phyloP scores from a whole-genome alignment of 371 early-diverging fungal genomes.

The Amoeboaphelidium protococcarum region DNA sequence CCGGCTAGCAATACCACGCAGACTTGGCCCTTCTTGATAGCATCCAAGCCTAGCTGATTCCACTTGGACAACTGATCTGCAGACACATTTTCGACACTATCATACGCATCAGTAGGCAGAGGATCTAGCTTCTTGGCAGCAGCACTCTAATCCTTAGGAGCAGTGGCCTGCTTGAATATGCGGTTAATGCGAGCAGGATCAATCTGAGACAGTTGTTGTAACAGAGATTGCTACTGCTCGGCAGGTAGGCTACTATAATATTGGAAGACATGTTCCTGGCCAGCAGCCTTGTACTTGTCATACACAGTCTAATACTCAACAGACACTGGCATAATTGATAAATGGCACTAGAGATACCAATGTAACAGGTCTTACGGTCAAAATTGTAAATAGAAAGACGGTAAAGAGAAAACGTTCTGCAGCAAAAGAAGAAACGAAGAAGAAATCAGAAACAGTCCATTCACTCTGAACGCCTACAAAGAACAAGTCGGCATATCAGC shows the following conservation, averaged over 20 bases:
- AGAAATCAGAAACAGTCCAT: no score
- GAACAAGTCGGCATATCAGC: no score
- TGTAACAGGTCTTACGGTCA: no score
- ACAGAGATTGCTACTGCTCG: slow-evolving; percentile 24
- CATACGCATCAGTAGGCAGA: slow-evolving; percentile 41
- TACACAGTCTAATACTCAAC: slow-evolving; percentile 13
- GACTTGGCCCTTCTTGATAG: slow-evolving; percentile 64
- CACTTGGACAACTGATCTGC: slow-evolving; percentile 31
- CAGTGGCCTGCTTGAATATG: slow-evolving; percentile 40
- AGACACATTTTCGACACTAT: slow-evolving; percentile 23
- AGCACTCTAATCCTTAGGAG: slow-evolving; percentile 15
- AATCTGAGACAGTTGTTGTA: slow-evolving; percentile 32
- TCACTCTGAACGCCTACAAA: no score
- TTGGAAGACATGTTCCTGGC: slow-evolving; percentile 68
- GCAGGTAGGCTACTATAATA: slow-evolving; percentile 37
- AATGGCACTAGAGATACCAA: no score
- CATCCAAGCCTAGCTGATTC: slow-evolving; percentile 37
- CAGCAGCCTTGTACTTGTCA: slow-evolving; percentile 34
- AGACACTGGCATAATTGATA: no score
- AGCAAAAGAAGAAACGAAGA: no score
- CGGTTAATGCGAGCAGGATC: slow-evolving; percentile 52
- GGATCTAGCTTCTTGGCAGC: slow-evolving; percentile 26
- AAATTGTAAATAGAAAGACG: no score
- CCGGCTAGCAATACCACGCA: slow-evolving; percentile 77
- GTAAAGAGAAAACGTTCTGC: no score